Base-by-base conservation (phyloP, 176 grass and related monocot genomes). In the Oryza longistaminata region DNA sequence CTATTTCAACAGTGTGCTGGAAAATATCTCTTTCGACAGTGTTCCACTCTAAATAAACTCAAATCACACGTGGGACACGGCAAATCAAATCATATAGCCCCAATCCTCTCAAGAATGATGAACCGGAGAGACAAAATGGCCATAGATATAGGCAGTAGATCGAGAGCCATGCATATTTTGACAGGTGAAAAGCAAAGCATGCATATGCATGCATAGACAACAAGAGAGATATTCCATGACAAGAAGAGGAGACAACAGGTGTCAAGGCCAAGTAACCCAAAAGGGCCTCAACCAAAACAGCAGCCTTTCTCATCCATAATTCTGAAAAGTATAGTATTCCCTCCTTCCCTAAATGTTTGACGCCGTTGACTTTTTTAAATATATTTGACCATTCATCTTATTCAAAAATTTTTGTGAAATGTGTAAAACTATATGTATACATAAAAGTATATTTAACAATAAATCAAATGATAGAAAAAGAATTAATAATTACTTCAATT, bases 161-260 rank as follows among this genome's bases (percentile, higher is more conserved):
- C 6, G 26, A 39, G 4, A 24, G 0, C 11, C 19, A 49, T 31
- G 29, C 29, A 31, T 52, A 49, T 52, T 50, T 39, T 66, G 68
- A 66, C 22, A 90, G 77, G 43, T 49, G 9, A 66, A 83, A 42
- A 82, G 64, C 62, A 65, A 65, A 82, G 64, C 62, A 9, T 7
- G 39, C 37, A 39, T 6, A 31, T 31, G 37, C 39, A 65, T 44
- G 64, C 62, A 62, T 11, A 24, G 7, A 52, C 43, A 61, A 25
- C 2, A 33, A 40, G 39, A 40, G 6, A 2, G 13, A 1, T 74
- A 29, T 83, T 29, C 15, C 16, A 29, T 24, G 80, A 83, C 88
- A 87, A 86, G 0, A 55, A 48, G 79, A 79, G 67, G 7, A 77
- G 83, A 78, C 88, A 86, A 62, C 61, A 68, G 37, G 49, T 69